Evolutionary conservation across 2,329 filamentous ascomycete genomes (phyloP), one percentile per base, ranked within the genome.

Genomic region (Fusarium piperis): DNA sequence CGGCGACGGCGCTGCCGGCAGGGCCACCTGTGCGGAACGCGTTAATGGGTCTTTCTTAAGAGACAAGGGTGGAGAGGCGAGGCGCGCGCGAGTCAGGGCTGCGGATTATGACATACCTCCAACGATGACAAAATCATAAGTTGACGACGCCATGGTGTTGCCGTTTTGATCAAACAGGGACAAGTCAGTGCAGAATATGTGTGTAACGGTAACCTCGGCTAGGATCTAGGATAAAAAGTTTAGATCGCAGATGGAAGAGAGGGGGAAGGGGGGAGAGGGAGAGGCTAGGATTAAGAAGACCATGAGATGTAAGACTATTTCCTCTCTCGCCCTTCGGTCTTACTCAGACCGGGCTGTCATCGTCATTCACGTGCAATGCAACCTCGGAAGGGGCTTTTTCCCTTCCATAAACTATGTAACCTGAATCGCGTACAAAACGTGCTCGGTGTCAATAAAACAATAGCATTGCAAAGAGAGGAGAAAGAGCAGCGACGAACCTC

Each of bases 1-100:
- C 79, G 0, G 90, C 90, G 15, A 91, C 75, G 2, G 86, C 81
- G 55, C 86, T 86, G 9, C 90, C 90, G 9, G 90, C 84, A 3
- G 90, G 87, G n/a, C 90, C 90, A 60, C 62, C 73, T 76, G 6
- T 18, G 35, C 15, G 36, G 16, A 51, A 18, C 32, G 57, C 5
- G 18, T 53, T 30, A 38, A n/a, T 41, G 30, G 35, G 18, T 16
- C 35, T 36, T 23, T 38, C 18, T 18, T 56, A n/a, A 53, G 23
- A 32, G 38, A 35, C 18, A 11, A 23, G 20, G 30, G 32, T 23
- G 16, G 30, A 26, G 53, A 39, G 35, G 23, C 16, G 20, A 23
- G 35, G 23, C 13, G 30, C 33, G 23, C 13, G 30, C 33, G 48
- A 52, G 55, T 51, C 44, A 52, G 39, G 11, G 23, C 16, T 15